These are phyloP conservation scores for Pleurotus eryngii DNA, from an alignment of 768 basidiomycete species.

Conservation along the genomic window DNA sequence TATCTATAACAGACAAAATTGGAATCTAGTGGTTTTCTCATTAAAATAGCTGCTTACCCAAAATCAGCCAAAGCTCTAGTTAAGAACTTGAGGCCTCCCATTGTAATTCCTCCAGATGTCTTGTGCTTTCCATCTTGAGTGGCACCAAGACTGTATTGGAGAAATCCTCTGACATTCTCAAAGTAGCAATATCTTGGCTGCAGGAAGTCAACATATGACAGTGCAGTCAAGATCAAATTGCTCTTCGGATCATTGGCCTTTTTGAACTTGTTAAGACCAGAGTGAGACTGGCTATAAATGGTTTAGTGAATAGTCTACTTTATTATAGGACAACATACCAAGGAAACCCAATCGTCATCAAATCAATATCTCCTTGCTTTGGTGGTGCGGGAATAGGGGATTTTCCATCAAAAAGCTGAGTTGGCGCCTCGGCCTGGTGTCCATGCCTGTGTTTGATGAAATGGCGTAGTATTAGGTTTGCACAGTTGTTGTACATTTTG, in stretches of 20 bases:
- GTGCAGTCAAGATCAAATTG: constrained; percentile 60
- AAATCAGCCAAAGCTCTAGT: constrained; percentile 59
- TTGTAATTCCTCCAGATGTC: constrained; percentile 62
- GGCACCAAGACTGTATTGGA: constrained; percentile 38
- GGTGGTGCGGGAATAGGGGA: constrained; percentile 42
- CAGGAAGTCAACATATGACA: constrained; percentile 48
- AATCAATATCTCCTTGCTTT: constrained; percentile 51
- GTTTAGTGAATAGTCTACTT: background rate
- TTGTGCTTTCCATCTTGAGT: constrained; percentile 36
- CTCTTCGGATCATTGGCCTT: constrained; percentile 66
- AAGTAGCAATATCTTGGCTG: constrained; percentile 41
- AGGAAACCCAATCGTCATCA: constrained; percentile 70
- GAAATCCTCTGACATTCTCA: constrained; percentile 55
- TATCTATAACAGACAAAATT: constrained; percentile 32
- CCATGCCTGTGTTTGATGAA: constrained; percentile 50
- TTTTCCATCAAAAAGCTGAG: constrained; percentile 35
- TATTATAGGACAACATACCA: constrained; percentile 45
- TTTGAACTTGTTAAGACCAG: constrained; percentile 66
- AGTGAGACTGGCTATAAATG: constrained; percentile 68
- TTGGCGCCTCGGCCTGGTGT: constrained; percentile 35
- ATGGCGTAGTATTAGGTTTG: constrained; percentile 58
- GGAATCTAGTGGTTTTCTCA: background rate
- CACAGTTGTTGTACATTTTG: constrained; percentile 67
- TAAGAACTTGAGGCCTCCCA: constrained; percentile 73
- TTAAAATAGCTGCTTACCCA: constrained; percentile 39